phyloP scores from a whole-genome alignment of 345 rosid genomes.

The Excoecaria agallocha region DNA sequence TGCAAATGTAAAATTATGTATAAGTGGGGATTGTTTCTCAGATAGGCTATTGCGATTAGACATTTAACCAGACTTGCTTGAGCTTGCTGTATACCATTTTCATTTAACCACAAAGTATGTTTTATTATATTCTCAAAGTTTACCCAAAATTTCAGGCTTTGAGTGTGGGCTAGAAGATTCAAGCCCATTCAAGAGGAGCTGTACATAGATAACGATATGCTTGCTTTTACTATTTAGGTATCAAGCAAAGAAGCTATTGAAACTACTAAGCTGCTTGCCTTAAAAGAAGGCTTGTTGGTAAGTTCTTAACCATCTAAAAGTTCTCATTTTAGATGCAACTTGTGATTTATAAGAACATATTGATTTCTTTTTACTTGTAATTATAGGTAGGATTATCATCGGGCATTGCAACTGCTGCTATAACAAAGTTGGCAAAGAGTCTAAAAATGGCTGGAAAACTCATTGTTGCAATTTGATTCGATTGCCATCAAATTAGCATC shows the following conservation, averaged over 20 bases:
- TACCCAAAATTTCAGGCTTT: no score
- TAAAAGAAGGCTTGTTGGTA: slow-evolving; percentile 58
- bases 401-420: slow-evolving; percentile 67
- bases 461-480: slow-evolving; percentile 44
- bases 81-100: no score
- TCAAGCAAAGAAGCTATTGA: slow-evolving; percentile 49
- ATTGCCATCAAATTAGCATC: neutral
- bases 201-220: no score
- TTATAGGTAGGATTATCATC: slow-evolving; percentile 64
- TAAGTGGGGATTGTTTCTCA: no score
- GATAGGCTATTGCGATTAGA: no score
- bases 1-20: no score
- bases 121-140: no score
- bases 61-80: no score
- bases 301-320: neutral
- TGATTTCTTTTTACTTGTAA: neutral
- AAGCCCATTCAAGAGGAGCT: no score
- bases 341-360: neutral
- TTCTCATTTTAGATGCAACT: neutral
- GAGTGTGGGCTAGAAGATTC: no score
- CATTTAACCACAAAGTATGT: no score
- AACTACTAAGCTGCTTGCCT: slow-evolving; percentile 43
- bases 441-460: slow-evolving; percentile 64
- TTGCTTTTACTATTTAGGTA: slow-evolving; percentile 23
- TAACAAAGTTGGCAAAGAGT: slow-evolving; percentile 49